Base-by-base conservation (phyloP, 108 stramenopile genomes). In the Stephanodiscus triporus region DNA sequence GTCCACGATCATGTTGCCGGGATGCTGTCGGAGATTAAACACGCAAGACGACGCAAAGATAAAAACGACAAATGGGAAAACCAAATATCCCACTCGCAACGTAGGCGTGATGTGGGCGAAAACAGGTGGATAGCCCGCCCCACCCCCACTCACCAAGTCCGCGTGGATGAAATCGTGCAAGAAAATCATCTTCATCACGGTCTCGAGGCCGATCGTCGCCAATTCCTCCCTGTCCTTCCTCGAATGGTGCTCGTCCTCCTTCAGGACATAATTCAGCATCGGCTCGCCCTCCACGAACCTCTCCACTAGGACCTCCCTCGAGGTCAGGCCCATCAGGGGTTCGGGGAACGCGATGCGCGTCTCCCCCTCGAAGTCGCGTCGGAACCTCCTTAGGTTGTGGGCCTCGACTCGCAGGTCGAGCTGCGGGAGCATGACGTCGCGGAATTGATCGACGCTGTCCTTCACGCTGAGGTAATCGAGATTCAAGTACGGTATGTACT, bases 131-230 rank as follows among this genome's bases (percentile, higher is more conserved):
- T 5, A 26, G 32, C 1, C 40, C 11, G 11, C 11, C 40, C 40
- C 63, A 64, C 24, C 20, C 67, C 14, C 9, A 77, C 83, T 29
- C 63, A 83, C 80, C 92, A 93, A 74, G 84, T 93, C 95, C 19
- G 92, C 95, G 79, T 92, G 89, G 17, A 92, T 45, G 62, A 84
- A 81, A 83, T 89, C 87, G 75, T 87, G 75, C 48, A 89, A 68
- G 65, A 97, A 94, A 57, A 97, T 90, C 96, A 97, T 97, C 77
- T 94, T 90, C 83, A 97, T 81, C 19, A 92, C 89, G 7, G 90
- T 87, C 50, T 87, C 68, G 50, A 91, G 59, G 34, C 96, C 93
- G 63, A 94, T 71, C 16, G 77, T 55, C 11, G 94, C 91, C 54
- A 95, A 55, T 75, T 87, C 66, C 61, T 87, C 64, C 49, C 88